These are phyloP conservation scores for Dryadomyces sulphureus DNA, from an alignment of 2,329 filamentous ascomycete genomes.

Conservation along the genomic window DNA sequence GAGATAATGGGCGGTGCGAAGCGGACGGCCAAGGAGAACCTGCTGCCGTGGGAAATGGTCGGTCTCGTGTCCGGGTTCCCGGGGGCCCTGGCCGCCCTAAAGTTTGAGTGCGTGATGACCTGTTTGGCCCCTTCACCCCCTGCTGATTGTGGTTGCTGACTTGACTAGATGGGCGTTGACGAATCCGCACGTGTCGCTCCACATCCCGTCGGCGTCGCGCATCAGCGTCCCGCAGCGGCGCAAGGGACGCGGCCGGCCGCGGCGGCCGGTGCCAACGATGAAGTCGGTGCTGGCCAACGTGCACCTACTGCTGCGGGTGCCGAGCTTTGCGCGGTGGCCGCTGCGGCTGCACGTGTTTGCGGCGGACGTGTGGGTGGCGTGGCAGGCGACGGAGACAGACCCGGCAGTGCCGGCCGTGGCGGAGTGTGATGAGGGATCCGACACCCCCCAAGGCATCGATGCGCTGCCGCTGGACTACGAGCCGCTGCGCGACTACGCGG, in stretches of 20 bases:
- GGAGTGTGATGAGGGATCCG: slow-evolving; percentile 42
- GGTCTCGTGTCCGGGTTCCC: slow-evolving; percentile 79
- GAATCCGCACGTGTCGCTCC: slow-evolving; percentile 66
- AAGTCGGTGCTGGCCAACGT: slow-evolving; percentile 63
- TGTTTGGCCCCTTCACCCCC: not conserved
- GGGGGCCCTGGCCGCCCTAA: slow-evolving; percentile 70
- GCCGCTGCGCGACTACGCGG: slow-evolving; percentile 35
- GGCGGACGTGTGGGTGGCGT: slow-evolving; percentile 51
- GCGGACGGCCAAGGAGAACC: slow-evolving; percentile 49
- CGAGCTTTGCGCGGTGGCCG: slow-evolving; percentile 74
- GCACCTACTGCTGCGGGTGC: slow-evolving; percentile 63
- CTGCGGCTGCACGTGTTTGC: slow-evolving; percentile 67
- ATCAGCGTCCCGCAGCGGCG: slow-evolving; percentile 35
- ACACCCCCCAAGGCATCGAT: too few relatives aligned
- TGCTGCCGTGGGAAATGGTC: slow-evolving; percentile 86
- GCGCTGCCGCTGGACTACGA: slow-evolving; percentile 40
- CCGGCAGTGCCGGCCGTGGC: too few relatives aligned
- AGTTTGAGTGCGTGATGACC: slow-evolving; percentile 62
- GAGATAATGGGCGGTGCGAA: slow-evolving; percentile 64
- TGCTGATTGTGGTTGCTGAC: not conserved
- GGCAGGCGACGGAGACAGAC: slow-evolving; percentile 31
- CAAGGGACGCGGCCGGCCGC: slow-evolving; percentile 39
- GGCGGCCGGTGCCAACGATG: slow-evolving; percentile 44
- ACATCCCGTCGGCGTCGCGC: slow-evolving; percentile 54
- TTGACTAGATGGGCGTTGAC: slow-evolving; percentile 71